phyloP scores from a whole-genome alignment of 805 yeast species.

The Lachancea lanzarotensis region DNA sequence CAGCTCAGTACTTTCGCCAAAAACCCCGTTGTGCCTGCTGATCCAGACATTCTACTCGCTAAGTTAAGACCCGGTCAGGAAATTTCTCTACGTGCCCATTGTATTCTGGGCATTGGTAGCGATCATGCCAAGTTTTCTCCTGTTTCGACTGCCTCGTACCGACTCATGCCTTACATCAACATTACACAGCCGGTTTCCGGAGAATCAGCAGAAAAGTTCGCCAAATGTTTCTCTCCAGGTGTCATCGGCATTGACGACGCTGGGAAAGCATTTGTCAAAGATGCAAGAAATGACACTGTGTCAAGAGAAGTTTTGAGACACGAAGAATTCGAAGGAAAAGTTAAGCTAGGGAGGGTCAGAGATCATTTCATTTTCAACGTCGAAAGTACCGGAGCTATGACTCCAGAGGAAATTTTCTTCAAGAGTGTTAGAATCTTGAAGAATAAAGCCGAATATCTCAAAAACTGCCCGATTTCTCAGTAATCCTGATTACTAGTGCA shows the following conservation, averaged over 20 bases:
- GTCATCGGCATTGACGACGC: slow-evolving; percentile 68
- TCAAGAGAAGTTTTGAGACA: slow-evolving; percentile 95
- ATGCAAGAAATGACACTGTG: slow-evolving; percentile 92
- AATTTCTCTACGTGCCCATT: slow-evolving; percentile 82
- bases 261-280: slow-evolving; percentile 73
- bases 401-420: slow-evolving; percentile 92
- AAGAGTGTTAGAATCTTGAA: slow-evolving; percentile 81
- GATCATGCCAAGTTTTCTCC: slow-evolving; percentile 99
- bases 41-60: slow-evolving; percentile 85
- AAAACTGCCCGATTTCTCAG: slow-evolving; percentile 70
- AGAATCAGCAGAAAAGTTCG: slow-evolving; percentile 67
- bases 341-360: slow-evolving; percentile 83
- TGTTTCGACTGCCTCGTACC: slow-evolving; percentile 91
- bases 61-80: slow-evolving; percentile 97
- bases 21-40: slow-evolving; percentile 65
- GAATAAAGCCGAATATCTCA: slow-evolving; percentile 75
- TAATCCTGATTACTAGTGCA: slow-evolving; percentile 25
- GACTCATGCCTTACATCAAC: slow-evolving; percentile 82
- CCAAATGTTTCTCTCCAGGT: slow-evolving; percentile 88
- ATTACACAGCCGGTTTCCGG: slow-evolving; percentile 72
- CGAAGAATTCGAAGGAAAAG: slow-evolving; percentile 82
- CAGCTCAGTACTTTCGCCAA: slow-evolving; percentile 67
- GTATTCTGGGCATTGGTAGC: slow-evolving; percentile 83
- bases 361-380: slow-evolving; percentile 92
- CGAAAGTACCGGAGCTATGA: slow-evolving; percentile 94